A percentile compares a stretch with the other conserved stretches of the same genome.
Evolutionary conservation across 345 rosid species (phyloP).

Genomic region (Populus alba): DNA sequence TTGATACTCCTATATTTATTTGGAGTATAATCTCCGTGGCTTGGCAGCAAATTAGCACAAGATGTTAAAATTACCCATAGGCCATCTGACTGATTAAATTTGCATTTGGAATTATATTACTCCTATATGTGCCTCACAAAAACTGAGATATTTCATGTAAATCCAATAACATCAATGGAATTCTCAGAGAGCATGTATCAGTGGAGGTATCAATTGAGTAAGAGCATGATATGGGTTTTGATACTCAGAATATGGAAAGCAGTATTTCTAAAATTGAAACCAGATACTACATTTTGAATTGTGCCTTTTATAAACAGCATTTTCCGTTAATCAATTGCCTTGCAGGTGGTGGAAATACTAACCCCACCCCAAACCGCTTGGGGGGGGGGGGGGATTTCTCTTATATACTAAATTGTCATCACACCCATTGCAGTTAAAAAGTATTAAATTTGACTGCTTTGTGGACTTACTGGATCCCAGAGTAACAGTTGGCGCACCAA

Average conservation of each 20-base stretch:
- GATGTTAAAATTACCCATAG: neutral
- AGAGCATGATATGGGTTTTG: too few species aligned
- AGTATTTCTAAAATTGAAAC: too few species aligned
- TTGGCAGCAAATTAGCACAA: neutral
- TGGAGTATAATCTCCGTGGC: neutral
- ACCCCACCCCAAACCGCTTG: too few species aligned
- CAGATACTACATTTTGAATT: too few species aligned
- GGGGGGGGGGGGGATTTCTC: neutral
- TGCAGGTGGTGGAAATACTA: too few species aligned
- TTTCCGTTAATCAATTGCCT: too few species aligned
- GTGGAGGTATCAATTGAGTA: too few species aligned
- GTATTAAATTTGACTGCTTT: conserved; percentile 9
- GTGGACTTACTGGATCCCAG: conserved; percentile 78
- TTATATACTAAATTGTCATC: neutral
- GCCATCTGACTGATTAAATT: neutral
- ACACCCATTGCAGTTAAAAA: neutral
- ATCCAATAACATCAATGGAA: neutral
- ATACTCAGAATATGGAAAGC: too few species aligned
- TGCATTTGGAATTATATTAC: neutral
- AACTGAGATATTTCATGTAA: neutral
- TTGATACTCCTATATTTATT: neutral
- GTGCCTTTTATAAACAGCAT: too few species aligned
- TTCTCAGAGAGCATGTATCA: neutral
- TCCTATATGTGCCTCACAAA: neutral
- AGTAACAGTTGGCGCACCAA: conserved; percentile 73